These are phyloP conservation scores for Macrophomina phaseolina DNA, from an alignment of 2,329 filamentous ascomycete genomes.

Conservation along the genomic window DNA sequence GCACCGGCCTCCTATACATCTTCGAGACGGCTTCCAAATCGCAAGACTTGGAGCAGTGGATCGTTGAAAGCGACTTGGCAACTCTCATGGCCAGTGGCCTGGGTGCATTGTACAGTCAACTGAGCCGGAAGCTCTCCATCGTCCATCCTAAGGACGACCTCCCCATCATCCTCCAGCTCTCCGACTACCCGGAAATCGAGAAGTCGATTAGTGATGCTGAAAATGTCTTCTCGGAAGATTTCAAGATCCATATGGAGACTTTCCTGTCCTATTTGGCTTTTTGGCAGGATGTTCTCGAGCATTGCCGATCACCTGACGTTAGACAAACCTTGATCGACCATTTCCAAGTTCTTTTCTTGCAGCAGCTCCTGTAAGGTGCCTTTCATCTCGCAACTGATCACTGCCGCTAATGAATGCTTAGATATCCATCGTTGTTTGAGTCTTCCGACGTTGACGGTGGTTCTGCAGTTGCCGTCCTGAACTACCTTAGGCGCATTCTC, in stretches of 20 bases:
- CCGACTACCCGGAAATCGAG: constrained; percentile 81
- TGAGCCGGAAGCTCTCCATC: constrained; percentile 77
- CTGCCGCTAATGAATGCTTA: constrained; percentile 43
- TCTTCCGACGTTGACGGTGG: constrained; percentile 97
- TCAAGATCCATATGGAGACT: constrained; percentile 85
- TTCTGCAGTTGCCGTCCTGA: constrained; percentile 93
- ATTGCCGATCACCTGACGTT: constrained; percentile 90
- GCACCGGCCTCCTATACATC: constrained; percentile 92
- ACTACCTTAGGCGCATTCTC: constrained; percentile 87
- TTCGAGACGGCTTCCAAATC: constrained; percentile 91
- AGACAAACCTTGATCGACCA: constrained; percentile 93
- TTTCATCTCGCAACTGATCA: constrained; percentile 20
- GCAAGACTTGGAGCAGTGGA: constrained; percentile 86
- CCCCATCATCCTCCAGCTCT: constrained; percentile 84
- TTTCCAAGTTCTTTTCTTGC: constrained; percentile 94
- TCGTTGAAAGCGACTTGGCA: constrained; percentile 94
- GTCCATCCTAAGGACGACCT: constrained; percentile 75
- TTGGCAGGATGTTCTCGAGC: constrained; percentile 97
- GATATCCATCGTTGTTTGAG: constrained; percentile 93
- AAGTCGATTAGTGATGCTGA: constrained; percentile 71
- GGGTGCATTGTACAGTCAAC: constrained; percentile 75
- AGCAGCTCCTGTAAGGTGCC: constrained; percentile 78
- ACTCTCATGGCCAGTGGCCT: constrained; percentile 97
- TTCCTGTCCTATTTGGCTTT: constrained; percentile 95
- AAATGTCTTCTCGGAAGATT: constrained; percentile 74